Base-by-base conservation (phyloP, 805 yeast genomes). In the Lipomyces chichibuensis region DNA sequence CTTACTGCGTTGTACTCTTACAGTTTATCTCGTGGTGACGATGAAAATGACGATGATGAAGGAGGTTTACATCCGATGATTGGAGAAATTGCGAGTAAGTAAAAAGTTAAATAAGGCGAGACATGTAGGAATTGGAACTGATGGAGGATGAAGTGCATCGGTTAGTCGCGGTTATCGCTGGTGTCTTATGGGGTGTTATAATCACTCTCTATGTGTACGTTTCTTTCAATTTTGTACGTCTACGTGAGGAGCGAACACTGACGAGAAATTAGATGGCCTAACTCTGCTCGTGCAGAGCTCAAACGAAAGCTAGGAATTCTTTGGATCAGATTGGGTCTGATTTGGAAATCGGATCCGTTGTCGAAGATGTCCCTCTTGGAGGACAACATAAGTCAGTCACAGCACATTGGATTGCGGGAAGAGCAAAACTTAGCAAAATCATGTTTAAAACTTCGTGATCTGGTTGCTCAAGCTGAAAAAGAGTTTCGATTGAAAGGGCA, bases 291-390 rank as follows among this genome's bases (percentile, higher is more conserved):
- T 57, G 80, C 85, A 14, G 79, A 92, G 60, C 78, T 91, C 66
- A 86, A 90, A 67, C 81, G 82, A 33, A 91, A 91, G 0, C 75
- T 91, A 25, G 84, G 92, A 0, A 78, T 87, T 2, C 79, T 90
- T 29, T 91, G 96, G 96, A 79, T 91, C 55, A 80, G 93, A 52
- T 82, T 91, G 83, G 97, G 97, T 0, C 82, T 91, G 32, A 83
- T 87, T 11, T 91, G 96, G 97, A 88, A 88, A 71, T 80, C 87
- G 59, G 94, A 90, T 70, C 92, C 94, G 0, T 78, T 90, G 69
- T 84, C 82, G 57, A 66, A 62, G 49, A 57, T 60, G 37, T 52
- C 63, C 3, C 23, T 27, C n/a, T 32, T 29, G 27, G 13, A 53
- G 5, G 32, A 43, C 33, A 29, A 8, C 33, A 13, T 9, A 29